A percentile compares a stretch with the other conserved stretches of the same genome.
These are phyloP conservation scores for Heimioporus sp. DNA, from an alignment of 768 basidiomycete species.

Conservation along the genomic window DNA sequence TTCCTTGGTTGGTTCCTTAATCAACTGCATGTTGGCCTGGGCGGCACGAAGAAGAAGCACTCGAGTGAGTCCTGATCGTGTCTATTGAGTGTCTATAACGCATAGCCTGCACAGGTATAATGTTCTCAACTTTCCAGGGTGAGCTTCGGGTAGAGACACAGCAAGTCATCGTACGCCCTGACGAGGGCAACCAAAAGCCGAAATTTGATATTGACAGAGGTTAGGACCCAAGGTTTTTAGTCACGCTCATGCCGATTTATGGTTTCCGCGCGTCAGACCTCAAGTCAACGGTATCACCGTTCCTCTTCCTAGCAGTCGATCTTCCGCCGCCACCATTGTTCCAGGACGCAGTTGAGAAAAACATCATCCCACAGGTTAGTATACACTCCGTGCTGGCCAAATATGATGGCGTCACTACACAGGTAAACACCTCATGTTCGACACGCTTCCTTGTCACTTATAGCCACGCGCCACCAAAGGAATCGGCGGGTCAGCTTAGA, in stretches of 20 bases:
- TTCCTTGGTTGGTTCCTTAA: slow-evolving; percentile 96
- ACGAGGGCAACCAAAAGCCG: slow-evolving; percentile 76
- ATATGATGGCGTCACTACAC: slow-evolving; percentile 89
- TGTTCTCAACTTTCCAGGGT: slow-evolving; percentile 93
- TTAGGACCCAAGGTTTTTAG: slow-evolving; percentile 33
- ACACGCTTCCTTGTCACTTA: slow-evolving; percentile 14
- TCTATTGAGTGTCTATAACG: slow-evolving; percentile 17
- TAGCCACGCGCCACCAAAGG: slow-evolving; percentile 44
- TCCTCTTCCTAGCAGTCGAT: slow-evolving; percentile 94
- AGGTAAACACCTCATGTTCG: slow-evolving; percentile 48
- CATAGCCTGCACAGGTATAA: slow-evolving; percentile 58
- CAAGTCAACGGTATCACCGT: slow-evolving; percentile 82
- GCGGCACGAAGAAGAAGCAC: slow-evolving; percentile 88
- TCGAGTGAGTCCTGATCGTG: slow-evolving; percentile 63
- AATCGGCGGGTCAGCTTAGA: slow-evolving; percentile 80
- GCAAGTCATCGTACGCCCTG: slow-evolving; percentile 82
- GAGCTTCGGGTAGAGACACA: slow-evolving; percentile 92
- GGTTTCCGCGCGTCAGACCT: slow-evolving; percentile 57
- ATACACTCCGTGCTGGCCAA: slow-evolving; percentile 88
- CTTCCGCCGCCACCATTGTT: slow-evolving; percentile 97
- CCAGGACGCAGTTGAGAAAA: slow-evolving; percentile 94
- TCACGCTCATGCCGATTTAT: slow-evolving; percentile 15
- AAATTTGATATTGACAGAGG: slow-evolving; percentile 95
- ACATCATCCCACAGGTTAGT: slow-evolving; percentile 97
- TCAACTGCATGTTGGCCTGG: slow-evolving; percentile 86